Evolutionary conservation across 179 eudicot genomes (phyloP).

Genomic region (Beta lomatogona): DNA sequence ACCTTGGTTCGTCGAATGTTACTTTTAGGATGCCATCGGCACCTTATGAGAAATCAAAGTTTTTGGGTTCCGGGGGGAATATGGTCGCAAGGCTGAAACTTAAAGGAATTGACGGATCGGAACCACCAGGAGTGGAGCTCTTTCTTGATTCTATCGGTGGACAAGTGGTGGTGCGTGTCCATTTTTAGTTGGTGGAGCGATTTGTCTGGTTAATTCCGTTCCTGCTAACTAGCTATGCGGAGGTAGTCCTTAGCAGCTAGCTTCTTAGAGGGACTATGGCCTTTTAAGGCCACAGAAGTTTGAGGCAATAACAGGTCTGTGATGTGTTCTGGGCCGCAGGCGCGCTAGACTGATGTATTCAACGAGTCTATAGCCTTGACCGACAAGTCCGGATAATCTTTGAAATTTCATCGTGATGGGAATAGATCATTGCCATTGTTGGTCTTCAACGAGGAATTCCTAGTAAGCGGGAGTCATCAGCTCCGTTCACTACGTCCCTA

Average conservation of each 20-base stretch:
- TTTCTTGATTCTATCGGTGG: conserved; percentile 53
- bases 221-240: too few relatives aligned
- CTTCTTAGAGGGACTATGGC: too few relatives aligned
- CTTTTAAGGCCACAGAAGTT: too few relatives aligned
- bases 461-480: conserved; percentile 73
- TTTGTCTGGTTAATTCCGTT: conserved; percentile 40
- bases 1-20: conserved; percentile 57
- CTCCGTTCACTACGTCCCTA: conserved; percentile 52
- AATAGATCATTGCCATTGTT: conserved; percentile 57
- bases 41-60: too few relatives aligned
- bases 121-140: not conserved
- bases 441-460: conserved; percentile 68
- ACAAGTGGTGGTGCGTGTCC: conserved; percentile 29
- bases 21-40: too few relatives aligned
- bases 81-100: conserved; percentile 78
- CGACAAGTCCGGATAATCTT: not conserved
- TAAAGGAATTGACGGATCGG: conserved; percentile 19
- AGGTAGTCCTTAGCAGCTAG: too few relatives aligned
- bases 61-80: conserved; percentile 43
- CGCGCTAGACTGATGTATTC: too few relatives aligned
- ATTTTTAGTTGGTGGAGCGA: conserved; percentile 58
- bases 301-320: too few relatives aligned
- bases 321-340: too few relatives aligned
- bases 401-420: conserved; percentile 3
- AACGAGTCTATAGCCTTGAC: too few relatives aligned